Base-by-base conservation (phyloP, 108 stramenopile species). In the Conticribra guillardii region DNA sequence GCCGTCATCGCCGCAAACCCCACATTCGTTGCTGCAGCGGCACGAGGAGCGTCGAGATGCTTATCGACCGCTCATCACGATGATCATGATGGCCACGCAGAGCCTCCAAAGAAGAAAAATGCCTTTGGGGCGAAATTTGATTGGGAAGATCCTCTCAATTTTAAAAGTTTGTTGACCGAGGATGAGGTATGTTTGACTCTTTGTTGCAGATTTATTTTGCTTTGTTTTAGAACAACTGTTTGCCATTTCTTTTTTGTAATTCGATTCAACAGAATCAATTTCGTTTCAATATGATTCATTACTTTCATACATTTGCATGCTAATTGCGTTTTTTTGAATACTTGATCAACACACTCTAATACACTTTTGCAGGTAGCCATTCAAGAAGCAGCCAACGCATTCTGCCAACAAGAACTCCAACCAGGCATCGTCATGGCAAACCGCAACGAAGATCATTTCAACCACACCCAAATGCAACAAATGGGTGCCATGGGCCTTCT, bases 401-500 rank as follows among this genome's bases (percentile, higher is more conserved):
- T 92, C 83, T 94, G 93, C 69, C 92, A 93, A 47, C 45, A 70
- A 31, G 81, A 95, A 58, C 83, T 98, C 19, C 74, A 86, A 56
- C 96, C 96, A 8, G 54, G 80, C 31, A 87, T 97, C 44, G 26
- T 93, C 26, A 33, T 85, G 24, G 95, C 92, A 24, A 96, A 95
- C 80, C 94, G 98, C 16, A 63, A 94, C 60, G 96, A 96, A 70
- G 41, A 53, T 30, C 41, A 74, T n/a, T 87, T 96, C 54, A 86
- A 96, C 50, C 69, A 88, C 23, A 50, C 54, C 0, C 73, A 94
- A 30, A 85, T 98, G 88, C 60, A 79, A n/a, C 82, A 91, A 59
- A 82, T 98, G 85, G 98, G 98, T 15, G 44, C 64, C n/a, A 79
- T 96, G 67, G 98, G 98, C 18, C 56, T 98, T 41, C 74, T 98